Evolutionary conservation across 2,329 filamentous ascomycete genomes (phyloP).

Genomic region (Dryadomyces sulphureus): DNA sequence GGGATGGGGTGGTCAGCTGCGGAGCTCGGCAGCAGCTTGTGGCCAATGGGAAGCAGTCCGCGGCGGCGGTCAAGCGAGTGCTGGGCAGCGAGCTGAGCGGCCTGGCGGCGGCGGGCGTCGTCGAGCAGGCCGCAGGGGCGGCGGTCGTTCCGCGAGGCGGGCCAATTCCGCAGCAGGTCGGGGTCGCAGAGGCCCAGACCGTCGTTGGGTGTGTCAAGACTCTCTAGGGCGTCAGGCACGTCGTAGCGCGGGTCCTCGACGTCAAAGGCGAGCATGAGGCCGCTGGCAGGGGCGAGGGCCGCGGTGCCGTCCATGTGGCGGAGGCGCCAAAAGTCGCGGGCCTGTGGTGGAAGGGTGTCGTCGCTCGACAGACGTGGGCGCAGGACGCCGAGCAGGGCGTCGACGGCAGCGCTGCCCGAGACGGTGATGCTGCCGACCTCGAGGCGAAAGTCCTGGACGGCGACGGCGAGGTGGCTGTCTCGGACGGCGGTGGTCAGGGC

Average conservation of each 20-base stretch:
- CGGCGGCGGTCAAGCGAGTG: slow-evolving; percentile 67
- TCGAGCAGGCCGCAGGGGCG: slow-evolving; percentile 48
- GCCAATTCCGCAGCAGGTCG: slow-evolving; percentile 47
- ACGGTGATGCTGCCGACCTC: slow-evolving; percentile 48
- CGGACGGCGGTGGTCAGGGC: slow-evolving; percentile 37
- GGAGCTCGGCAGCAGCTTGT: slow-evolving; percentile 37
- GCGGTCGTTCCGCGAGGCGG: slow-evolving; percentile 53
- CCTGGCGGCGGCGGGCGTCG: slow-evolving; percentile 47
- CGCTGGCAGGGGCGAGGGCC: slow-evolving; percentile 53
- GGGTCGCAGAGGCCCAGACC: slow-evolving; percentile 34
- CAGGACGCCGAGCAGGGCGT: slow-evolving; percentile 58
- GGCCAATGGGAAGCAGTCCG: slow-evolving; percentile 42
- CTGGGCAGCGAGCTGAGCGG: slow-evolving; percentile 56
- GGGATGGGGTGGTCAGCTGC: slow-evolving; percentile 62
- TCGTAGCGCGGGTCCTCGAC: slow-evolving; percentile 66
- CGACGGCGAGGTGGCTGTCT: slow-evolving; percentile 48
- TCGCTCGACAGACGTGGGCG: slow-evolving; percentile 28
- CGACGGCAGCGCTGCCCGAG: slow-evolving; percentile 58
- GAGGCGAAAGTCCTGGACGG: slow-evolving; percentile 54
- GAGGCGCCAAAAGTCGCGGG: slow-evolving; percentile 33
- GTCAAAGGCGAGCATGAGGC: slow-evolving; percentile 57
- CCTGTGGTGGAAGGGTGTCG: slow-evolving; percentile 17
- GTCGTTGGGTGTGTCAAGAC: slow-evolving; percentile 21
- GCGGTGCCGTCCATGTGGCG: slow-evolving; percentile 49
- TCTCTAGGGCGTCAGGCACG: slow-evolving; percentile 49